Evolutionary conservation across 805 yeast genomes (phyloP).

Genomic region (Kodamaea kakaduensis): DNA sequence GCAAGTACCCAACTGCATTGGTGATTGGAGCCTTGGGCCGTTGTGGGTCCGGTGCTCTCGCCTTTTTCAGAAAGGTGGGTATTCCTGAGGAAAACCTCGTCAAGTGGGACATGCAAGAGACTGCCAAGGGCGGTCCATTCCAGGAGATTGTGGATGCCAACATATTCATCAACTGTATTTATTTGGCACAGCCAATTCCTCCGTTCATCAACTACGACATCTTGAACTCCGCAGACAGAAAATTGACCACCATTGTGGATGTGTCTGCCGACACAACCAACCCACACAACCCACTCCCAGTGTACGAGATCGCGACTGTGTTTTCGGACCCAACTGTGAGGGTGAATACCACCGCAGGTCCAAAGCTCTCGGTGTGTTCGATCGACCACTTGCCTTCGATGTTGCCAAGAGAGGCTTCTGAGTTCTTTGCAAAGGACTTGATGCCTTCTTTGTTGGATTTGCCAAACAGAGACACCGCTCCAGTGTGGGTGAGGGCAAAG

Average conservation of each 20-base stretch:
- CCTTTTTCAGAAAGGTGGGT: constrained; percentile 76
- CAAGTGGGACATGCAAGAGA: constrained; percentile 97
- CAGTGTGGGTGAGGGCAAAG: constrained; percentile 91
- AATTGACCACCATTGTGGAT: constrained; percentile 87
- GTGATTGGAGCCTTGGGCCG: constrained; percentile 98
- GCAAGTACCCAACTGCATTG: constrained; percentile 70
- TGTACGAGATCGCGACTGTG: constrained; percentile 83
- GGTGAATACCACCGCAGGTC: constrained; percentile 76
- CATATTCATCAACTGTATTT: constrained; percentile 93
- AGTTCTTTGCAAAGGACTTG: constrained; percentile 80
- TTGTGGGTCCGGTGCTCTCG: constrained; percentile 97
- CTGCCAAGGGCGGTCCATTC: constrained; percentile 97
- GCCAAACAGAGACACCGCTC: constrained; percentile 75
- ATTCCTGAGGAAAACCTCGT: constrained; percentile 77
- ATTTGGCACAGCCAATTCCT: constrained; percentile 87
- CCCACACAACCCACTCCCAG: constrained; percentile 97
- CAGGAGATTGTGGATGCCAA: constrained; percentile 83
- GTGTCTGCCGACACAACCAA: constrained; percentile 98
- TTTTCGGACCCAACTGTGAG: constrained; percentile 86
- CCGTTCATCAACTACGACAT: constrained; percentile 76
- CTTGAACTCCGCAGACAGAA: constrained; percentile 66
- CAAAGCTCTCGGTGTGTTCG: constrained; percentile 85
- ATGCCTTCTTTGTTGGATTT: constrained; percentile 84
- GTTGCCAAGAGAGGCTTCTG: constrained; percentile 96
- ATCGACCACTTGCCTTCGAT: constrained; percentile 95